phyloP scores from a whole-genome alignment of 78 protist genomes.

The Dictyostelium discoideum region dicty_2.7 NC_007090.3:4208001-4208500 shows the following conservation, averaged over 20 bases:
- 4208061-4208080: not conserved
- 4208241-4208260: not conserved
- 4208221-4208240: not conserved
- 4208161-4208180: constrained; percentile 4
- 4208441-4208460: not conserved
- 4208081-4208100: not conserved
- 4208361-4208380: constrained; percentile 73
- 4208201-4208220: not conserved
- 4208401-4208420: constrained; percentile 13
- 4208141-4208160: constrained; percentile 1
- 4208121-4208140: not conserved
- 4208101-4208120: not conserved
- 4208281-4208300: constrained; percentile 4
- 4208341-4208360: constrained; percentile 86
- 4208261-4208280: not conserved
- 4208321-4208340: constrained; percentile 69
- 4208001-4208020: not conserved
- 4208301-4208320: constrained; percentile 42
- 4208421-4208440: not conserved
- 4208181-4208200: constrained; percentile 26
- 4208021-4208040: not conserved
- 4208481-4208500: not conserved
- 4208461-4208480: not conserved
- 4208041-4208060: not conserved
- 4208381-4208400: constrained; percentile 25